phyloP scores from a whole-genome alignment of 225 moss, liverwort and hornwort species.

The Straminergon stramineum region DNA sequence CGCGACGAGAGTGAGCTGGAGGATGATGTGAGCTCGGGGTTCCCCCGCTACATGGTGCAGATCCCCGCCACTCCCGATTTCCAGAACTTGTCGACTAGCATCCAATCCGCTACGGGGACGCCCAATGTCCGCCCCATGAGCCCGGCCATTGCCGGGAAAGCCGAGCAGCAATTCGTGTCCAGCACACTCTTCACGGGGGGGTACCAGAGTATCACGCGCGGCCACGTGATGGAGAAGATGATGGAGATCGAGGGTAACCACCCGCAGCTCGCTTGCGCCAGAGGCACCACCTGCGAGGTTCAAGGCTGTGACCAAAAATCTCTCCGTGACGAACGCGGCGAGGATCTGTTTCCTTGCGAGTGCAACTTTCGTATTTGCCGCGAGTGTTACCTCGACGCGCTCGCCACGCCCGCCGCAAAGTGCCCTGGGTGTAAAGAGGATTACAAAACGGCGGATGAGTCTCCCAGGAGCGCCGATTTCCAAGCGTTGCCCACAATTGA shows the following conservation, averaged over 20 bases:
- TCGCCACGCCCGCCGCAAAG: constrained; percentile 27
- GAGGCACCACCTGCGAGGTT: constrained; percentile 41
- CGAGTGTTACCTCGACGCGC: constrained; percentile 77
- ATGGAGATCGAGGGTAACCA: constrained; percentile 57
- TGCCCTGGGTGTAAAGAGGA: constrained; percentile 94
- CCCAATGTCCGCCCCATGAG: constrained; percentile 35
- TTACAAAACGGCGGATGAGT: constrained; percentile 35
- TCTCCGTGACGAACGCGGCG: constrained; percentile 76
- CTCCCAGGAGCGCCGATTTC: constrained; percentile 8
- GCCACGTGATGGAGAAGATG: constrained; percentile 93
- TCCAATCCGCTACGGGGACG: not conserved
- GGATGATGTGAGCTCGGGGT: constrained; percentile 75
- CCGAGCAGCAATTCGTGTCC: constrained; percentile 85
- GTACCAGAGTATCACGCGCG: constrained; percentile 52
- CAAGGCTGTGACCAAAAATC: constrained; percentile 70
- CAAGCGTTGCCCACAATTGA: constrained; percentile 43
- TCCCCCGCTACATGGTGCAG: constrained; percentile 56
- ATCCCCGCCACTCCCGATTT: constrained; percentile 79
- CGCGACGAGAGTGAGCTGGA: constrained; percentile 61
- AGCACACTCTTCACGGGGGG: constrained; percentile 93
- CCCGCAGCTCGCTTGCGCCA: constrained; percentile 63
- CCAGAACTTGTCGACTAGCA: constrained; percentile 40
- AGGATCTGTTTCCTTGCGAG: constrained; percentile 72
- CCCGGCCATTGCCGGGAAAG: constrained; percentile 64
- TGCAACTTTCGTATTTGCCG: constrained; percentile 78